Percentiles rank a stretch among this genome's conserved stretches.
Conservation (phyloP, 768 basidiomycete genomes). For the Mycena rosella region DNA sequence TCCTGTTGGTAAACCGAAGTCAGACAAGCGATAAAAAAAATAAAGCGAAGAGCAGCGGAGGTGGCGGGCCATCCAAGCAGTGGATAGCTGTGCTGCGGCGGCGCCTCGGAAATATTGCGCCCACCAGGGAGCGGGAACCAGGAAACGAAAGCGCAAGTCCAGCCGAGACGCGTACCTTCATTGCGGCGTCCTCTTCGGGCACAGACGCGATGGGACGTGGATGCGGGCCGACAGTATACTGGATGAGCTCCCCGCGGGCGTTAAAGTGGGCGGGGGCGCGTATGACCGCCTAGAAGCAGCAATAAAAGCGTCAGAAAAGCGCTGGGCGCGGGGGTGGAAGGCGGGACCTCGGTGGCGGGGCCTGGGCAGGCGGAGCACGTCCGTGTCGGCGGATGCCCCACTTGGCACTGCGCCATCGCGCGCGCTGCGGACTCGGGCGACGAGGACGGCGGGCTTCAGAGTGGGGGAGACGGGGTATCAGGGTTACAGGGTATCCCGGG, state of each 20-base stretch:
- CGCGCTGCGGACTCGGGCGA: background rate
- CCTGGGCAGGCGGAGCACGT: constrained; percentile 20
- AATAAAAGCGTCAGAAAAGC: background rate
- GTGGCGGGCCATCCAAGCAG: too few species aligned
- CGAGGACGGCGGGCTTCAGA: background rate
- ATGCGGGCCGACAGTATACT: constrained; percentile 15
- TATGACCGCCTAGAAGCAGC: background rate
- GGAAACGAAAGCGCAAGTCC: background rate
- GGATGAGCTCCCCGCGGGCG: constrained; percentile 33
- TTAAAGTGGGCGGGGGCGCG: constrained; percentile 21
- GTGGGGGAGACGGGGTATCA: background rate
- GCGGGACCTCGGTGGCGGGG: background rate
- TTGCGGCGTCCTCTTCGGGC: background rate
- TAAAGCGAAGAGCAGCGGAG: background rate
- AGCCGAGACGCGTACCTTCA: constrained; percentile 5
- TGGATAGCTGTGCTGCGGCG: too few species aligned
- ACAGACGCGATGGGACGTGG: background rate
- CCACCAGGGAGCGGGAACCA: too few species aligned
- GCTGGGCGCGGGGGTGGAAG: background rate
- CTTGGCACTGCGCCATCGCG: constrained; percentile 15
- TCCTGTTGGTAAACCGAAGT: background rate
- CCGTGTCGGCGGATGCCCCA: constrained; percentile 21
- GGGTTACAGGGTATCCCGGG: background rate
- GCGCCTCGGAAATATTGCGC: too few species aligned
- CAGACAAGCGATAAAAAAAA: background rate